phyloP scores from a whole-genome alignment of 257 asterid genomes.

The Ilex aquifolium region DNA sequence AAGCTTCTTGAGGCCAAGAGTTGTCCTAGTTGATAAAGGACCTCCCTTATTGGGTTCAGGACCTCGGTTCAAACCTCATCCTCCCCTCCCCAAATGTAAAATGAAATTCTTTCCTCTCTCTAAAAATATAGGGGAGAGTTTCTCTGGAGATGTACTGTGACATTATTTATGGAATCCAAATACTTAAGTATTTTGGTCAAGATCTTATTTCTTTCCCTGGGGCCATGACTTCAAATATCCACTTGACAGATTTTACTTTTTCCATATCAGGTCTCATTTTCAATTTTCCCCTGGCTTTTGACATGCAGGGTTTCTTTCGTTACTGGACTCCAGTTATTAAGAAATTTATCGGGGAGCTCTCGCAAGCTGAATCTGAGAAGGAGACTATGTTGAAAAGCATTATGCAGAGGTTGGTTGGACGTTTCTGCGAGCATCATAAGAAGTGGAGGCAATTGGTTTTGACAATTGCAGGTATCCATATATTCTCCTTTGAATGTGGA shows the following conservation, averaged over 20 bases:
- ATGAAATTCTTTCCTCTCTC: no score
- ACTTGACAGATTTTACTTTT: background rate
- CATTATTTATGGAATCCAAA: no score
- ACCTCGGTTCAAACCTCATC: no score
- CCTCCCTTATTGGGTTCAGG: no score
- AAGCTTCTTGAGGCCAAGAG: background rate
- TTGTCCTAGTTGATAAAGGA: background rate
- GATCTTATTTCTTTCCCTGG: background rate
- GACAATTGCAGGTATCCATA: constrained; percentile 63
- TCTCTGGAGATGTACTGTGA: no score
- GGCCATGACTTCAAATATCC: background rate
- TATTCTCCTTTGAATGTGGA: constrained; percentile 14
- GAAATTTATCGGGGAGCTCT: constrained; percentile 57
- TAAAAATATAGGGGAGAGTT: no score
- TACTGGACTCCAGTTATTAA: constrained; percentile 83
- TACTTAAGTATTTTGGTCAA: background rate
- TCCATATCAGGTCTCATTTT: constrained; percentile 7
- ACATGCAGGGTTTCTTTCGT: constrained; percentile 73
- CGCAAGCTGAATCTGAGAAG: constrained; percentile 83
- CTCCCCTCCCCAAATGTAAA: no score
- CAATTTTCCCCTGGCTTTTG: constrained; percentile 5
- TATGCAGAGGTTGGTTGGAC: constrained; percentile 70
- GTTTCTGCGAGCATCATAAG: constrained; percentile 64
- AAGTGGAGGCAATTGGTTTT: constrained; percentile 86
- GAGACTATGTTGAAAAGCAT: constrained; percentile 79